Evolutionary conservation across 768 basidiomycete species (phyloP).

Genomic region (Auricularia heimuer): DNA sequence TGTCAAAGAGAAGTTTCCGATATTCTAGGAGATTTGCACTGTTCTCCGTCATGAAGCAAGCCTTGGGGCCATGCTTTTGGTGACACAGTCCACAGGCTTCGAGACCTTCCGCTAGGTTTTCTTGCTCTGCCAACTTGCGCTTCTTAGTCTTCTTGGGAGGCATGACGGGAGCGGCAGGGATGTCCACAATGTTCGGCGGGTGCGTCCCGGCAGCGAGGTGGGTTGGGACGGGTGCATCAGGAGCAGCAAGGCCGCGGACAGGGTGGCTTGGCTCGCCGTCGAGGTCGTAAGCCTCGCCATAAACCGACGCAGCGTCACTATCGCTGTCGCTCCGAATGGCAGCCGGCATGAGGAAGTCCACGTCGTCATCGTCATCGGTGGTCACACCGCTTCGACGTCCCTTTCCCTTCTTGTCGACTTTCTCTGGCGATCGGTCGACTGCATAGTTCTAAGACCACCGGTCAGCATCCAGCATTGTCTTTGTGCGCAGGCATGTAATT

Average conservation of each 20-base stretch:
- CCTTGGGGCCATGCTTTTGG: slow-evolving; percentile 34
- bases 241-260: not conserved
- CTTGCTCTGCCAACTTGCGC: not conserved
- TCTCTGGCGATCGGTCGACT: slow-evolving; percentile 29
- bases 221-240: not conserved
- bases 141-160: not conserved
- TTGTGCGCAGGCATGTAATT: slow-evolving; percentile 26
- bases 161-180: not conserved
- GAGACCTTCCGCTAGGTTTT: not conserved
- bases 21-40: slow-evolving; percentile 62
- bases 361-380: slow-evolving; percentile 22
- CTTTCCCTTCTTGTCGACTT: slow-evolving; percentile 18
- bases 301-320: slow-evolving; percentile 4
- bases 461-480: not conserved
- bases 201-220: not conserved
- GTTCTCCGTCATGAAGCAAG: slow-evolving; percentile 55
- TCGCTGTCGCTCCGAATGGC: not conserved
- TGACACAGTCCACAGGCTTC: slow-evolving; percentile 57
- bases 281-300: slow-evolving; percentile 8
- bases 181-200: not conserved
- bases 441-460: slow-evolving; percentile 21
- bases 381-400: slow-evolving; percentile 10
- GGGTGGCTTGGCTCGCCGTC: not conserved
- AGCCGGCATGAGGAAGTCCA: slow-evolving; percentile 7
- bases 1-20: slow-evolving; percentile 52